Conservation (phyloP, 139 green algal genomes). For the Diplosphaera chodatii region DNA sequence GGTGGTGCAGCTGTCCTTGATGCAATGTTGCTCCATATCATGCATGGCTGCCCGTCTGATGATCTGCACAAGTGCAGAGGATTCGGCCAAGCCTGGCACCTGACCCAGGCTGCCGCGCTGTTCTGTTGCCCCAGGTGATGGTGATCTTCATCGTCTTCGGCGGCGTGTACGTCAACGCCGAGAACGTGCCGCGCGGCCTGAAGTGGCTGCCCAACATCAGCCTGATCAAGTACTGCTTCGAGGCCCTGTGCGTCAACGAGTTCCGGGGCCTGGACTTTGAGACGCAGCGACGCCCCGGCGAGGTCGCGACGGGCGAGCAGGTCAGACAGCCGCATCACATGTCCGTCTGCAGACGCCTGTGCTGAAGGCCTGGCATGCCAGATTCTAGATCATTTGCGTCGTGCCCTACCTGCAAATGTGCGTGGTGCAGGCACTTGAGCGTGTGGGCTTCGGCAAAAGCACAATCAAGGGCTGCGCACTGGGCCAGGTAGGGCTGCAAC, state of each 20-base stretch:
- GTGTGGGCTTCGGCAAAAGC: constrained; percentile 50
- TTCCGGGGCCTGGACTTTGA: constrained; percentile 73
- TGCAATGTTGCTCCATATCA: too few relatives aligned
- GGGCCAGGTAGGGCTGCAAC: constrained; percentile 31
- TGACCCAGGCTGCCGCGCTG: too few relatives aligned
- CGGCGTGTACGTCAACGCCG: constrained; percentile 79
- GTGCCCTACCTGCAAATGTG: too few relatives aligned
- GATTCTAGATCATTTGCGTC: too few relatives aligned
- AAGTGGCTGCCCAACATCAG: constrained; percentile 67
- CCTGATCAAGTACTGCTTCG: constrained; percentile 75
- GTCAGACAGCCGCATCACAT: too few relatives aligned
- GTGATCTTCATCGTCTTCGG: constrained; percentile 92
- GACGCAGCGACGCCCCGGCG: constrained; percentile 19
- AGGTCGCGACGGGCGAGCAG: constrained; percentile 39
- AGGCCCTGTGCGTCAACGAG: constrained; percentile 80
- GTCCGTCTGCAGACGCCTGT: too few relatives aligned
- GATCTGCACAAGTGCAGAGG: too few relatives aligned
- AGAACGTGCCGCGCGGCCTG: constrained; percentile 44
- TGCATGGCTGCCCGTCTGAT: too few relatives aligned
- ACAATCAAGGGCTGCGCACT: constrained; percentile 21
- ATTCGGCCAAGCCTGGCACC: too few relatives aligned
- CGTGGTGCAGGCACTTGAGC: constrained; percentile 58
- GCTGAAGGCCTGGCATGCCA: too few relatives aligned
- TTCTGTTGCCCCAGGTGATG: constrained; percentile 50
- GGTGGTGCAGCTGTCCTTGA: too few relatives aligned